Evolutionary conservation across 2,329 filamentous ascomycete genomes (phyloP).

Genomic region (Claviceps purpurea): DNA sequence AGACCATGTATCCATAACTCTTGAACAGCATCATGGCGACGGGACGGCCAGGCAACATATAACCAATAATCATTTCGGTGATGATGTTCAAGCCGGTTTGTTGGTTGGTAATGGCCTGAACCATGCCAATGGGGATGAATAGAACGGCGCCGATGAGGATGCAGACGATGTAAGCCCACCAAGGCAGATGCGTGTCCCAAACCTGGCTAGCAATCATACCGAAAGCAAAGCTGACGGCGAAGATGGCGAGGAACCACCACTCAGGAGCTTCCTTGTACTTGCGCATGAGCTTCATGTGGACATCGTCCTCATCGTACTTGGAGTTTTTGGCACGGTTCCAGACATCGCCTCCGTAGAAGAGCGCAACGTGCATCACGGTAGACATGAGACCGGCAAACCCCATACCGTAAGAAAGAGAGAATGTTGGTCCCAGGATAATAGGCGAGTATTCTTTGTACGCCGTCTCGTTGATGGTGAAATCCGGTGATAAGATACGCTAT

Average conservation of each 20-base stretch:
- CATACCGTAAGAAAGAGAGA: slow-evolving; percentile 41
- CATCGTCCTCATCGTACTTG: slow-evolving; percentile 30
- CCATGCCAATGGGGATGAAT: slow-evolving; percentile 30
- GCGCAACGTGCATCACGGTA: slow-evolving; percentile 35
- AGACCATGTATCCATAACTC: slow-evolving; percentile 31
- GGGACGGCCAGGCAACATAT: slow-evolving; percentile 32
- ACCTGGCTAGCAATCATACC: slow-evolving; percentile 23
- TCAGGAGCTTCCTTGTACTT: slow-evolving; percentile 41
- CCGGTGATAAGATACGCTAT: slow-evolving; percentile 35
- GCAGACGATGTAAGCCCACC: slow-evolving; percentile 28
- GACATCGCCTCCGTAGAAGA: slow-evolving; percentile 41
- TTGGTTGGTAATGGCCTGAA: slow-evolving; percentile 35
- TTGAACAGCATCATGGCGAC: slow-evolving; percentile 39
- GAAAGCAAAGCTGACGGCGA: slow-evolving; percentile 35
- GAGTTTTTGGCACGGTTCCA: slow-evolving; percentile 17
- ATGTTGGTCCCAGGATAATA: slow-evolving; percentile 39
- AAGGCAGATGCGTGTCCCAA: slow-evolving; percentile 28
- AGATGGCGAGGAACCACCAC: slow-evolving; percentile 42
- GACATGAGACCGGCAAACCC: slow-evolving; percentile 42
- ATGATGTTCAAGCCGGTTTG: slow-evolving; percentile 35
- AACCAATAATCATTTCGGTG: slow-evolving; percentile 35
- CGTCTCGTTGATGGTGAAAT: slow-evolving; percentile 38
- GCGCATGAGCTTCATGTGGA: slow-evolving; percentile 42
- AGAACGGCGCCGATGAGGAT: slow-evolving; percentile 27
- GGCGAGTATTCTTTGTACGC: slow-evolving; percentile 46